Base-by-base conservation (phyloP, 2,329 filamentous ascomycete genomes). In the Cryphonectria parasitica region DNA sequence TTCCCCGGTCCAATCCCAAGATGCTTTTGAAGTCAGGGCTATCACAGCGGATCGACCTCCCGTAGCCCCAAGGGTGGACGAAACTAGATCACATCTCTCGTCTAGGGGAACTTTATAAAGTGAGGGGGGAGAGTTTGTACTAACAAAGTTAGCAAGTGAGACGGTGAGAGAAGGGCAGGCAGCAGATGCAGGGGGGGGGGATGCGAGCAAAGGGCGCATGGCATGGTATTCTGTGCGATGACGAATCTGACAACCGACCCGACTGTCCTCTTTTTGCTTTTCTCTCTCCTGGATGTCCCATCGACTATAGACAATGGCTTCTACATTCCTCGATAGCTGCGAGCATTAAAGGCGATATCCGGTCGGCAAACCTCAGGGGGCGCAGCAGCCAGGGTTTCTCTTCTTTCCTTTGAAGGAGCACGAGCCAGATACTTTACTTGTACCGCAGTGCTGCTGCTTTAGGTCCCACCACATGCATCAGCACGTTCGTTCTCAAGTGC, bases 1-100 rank as follows among this genome's bases (percentile, higher is more conserved):
- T 36, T 64, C 63, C 63, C 41, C 63, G 63, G 63, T 7, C 63
- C 39, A 64, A 64, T 64, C 41, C 61, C 39, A 25, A 31, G 39
- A 64, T 25, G 3, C 61, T 60, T 19, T 60, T 2, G 22, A 28
- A 11, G 13, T 25, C 17, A 13, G 56, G 45, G 45, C 45, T n/a
- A 49, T 49, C 45, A 49, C 22, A 7, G 45, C 45, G 45, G 45
- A 49, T 49, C 45, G 17, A 54, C 15, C 45, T 4, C 58, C 58
- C 52, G 52, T 5, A 4, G 52, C 25, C 52, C 49, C 45, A 7
- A 28, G 13, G 54, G n/a, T 58, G 54, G 54, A 22, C 45, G 22
- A 49, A 49, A 34, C 34, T 34, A 34, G 3, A 49, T 49, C 45
- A 49, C 10, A 49, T 49, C 45, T 45, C 22, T 49, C 45, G 22